phyloP scores from a whole-genome alignment of 2,329 filamentous ascomycete species.

The Biscogniauxia marginata region DNA sequence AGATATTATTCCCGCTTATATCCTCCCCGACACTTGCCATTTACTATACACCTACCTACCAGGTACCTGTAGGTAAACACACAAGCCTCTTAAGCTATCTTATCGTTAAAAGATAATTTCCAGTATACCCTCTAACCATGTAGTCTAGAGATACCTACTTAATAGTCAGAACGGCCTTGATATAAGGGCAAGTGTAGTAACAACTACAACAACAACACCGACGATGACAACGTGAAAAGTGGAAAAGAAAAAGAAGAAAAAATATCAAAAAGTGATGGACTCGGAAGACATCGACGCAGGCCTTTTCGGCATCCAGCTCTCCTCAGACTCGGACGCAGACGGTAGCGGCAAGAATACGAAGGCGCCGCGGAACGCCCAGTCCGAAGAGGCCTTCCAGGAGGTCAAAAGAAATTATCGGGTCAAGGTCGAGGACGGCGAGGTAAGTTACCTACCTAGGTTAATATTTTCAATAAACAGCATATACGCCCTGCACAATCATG shows the following conservation, averaged over 20 bases:
- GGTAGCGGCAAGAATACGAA: slow-evolving; percentile 17
- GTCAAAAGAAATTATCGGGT: slow-evolving; percentile 45
- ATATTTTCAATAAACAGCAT: too few relatives aligned
- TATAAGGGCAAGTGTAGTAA: too few relatives aligned
- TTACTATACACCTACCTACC: too few relatives aligned
- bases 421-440: slow-evolving; percentile 56
- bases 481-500: too few relatives aligned
- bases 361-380: slow-evolving; percentile 36
- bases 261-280: slow-evolving; percentile 23
- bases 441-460: slow-evolving; percentile 31
- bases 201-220: neutral
- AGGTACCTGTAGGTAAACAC: too few relatives aligned
- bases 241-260: neutral
- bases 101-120: too few relatives aligned
- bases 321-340: slow-evolving; percentile 36
- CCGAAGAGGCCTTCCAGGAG: slow-evolving; percentile 49
- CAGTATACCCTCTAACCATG: too few relatives aligned
- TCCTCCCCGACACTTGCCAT: too few relatives aligned
- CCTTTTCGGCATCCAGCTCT: slow-evolving; percentile 43
- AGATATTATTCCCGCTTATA: too few relatives aligned
- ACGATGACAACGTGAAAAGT: neutral
- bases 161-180: too few relatives aligned
- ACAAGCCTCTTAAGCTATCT: too few relatives aligned
- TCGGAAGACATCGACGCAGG: slow-evolving; percentile 35
- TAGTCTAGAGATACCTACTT: too few relatives aligned